Percentiles rank a stretch among this genome's conserved stretches.
Evolutionary conservation across 495 filamentous ascomycete species (phyloP).

Genomic region (Neurospora sp.): DNA sequence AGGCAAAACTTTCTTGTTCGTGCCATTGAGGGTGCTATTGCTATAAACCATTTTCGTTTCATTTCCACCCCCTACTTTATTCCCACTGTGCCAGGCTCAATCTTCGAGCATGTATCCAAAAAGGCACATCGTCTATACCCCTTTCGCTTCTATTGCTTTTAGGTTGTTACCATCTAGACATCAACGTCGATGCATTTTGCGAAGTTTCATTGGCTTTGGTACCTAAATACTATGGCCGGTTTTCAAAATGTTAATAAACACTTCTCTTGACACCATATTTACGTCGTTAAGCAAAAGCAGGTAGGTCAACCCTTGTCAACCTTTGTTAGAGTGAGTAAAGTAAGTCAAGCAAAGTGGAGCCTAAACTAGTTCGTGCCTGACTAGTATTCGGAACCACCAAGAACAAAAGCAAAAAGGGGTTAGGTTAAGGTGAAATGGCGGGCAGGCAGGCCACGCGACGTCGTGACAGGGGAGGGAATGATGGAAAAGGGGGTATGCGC

Average conservation of each 20-base stretch:
- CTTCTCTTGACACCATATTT: no score
- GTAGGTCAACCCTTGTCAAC: no score
- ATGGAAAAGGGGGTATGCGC: not conserved
- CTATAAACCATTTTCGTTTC: not conserved
- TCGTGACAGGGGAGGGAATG: not conserved
- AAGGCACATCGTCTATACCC: no score
- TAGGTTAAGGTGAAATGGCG: not conserved
- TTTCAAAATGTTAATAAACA: not conserved
- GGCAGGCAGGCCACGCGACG: not conserved
- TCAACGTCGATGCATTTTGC: no score
- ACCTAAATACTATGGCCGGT: not conserved
- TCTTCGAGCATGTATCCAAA: not conserved
- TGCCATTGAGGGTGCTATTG: no score
- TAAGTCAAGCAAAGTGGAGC: not conserved
- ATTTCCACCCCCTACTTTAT: not conserved
- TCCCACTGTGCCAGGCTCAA: no score
- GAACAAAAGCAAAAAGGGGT: not conserved
- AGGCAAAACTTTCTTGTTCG: no score
- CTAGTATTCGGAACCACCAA: not conserved
- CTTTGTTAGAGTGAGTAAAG: no score
- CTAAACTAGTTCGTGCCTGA: no score
- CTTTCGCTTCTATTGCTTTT: no score
- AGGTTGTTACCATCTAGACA: no score
- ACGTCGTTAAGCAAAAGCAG: no score
- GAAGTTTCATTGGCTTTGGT: not conserved